Conservation (phyloP, 805 yeast genomes). For the Starmerella bombi region DNA sequence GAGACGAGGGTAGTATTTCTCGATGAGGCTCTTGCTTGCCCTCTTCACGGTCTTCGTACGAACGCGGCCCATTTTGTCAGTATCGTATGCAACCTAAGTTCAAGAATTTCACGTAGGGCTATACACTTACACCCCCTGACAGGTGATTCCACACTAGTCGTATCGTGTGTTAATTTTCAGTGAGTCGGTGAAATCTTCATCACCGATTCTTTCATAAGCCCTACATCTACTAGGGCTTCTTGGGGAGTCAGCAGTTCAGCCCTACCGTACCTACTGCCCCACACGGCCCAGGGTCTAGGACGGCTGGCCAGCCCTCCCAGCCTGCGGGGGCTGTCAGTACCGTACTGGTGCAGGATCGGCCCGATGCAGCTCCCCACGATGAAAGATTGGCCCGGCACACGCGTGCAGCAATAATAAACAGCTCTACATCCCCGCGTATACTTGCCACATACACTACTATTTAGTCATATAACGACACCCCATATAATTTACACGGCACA, state of each 20-base stretch:
- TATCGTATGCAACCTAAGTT: conserved; percentile 8
- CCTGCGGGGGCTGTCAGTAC: too few species aligned
- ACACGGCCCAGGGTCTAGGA: too few species aligned
- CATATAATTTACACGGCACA: neutral
- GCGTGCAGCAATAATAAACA: too few species aligned
- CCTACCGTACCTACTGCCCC: too few species aligned
- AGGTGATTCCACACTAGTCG: conserved; percentile 2
- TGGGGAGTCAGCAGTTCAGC: too few species aligned
- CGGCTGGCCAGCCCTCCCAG: too few species aligned
- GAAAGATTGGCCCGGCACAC: too few species aligned
- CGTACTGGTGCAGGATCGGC: too few species aligned
- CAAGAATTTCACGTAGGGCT: conserved; percentile 13
- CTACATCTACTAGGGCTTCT: conserved; percentile 1
- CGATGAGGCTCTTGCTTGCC: conserved; percentile 99
- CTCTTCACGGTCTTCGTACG: conserved; percentile 99
- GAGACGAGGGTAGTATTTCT: conserved; percentile 99
- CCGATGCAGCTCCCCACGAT: too few species aligned
- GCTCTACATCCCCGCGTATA: too few species aligned
- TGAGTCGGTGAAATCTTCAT: neutral
- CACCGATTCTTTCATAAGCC: neutral
- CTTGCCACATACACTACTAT: neutral
- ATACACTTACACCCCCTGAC: conserved; percentile 1
- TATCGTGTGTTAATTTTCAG: neutral
- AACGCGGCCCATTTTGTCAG: conserved; percentile 75
- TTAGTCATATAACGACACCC: neutral